Evolutionary conservation across 768 basidiomycete genomes (phyloP).

Genomic region (Mycena albidolilacea): DNA sequence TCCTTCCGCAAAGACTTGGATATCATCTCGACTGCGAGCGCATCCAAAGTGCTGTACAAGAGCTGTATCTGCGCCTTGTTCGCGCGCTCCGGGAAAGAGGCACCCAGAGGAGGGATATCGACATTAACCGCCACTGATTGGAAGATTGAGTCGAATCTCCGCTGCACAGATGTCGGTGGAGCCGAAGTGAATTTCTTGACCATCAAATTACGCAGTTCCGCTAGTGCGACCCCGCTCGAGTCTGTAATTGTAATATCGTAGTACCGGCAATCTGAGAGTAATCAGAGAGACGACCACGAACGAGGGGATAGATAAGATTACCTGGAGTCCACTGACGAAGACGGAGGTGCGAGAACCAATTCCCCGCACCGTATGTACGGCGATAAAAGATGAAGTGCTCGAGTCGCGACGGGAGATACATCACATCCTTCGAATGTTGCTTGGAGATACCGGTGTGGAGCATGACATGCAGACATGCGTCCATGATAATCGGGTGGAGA

Average conservation of each 20-base stretch:
- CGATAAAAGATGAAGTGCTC: slow-evolving; percentile 20
- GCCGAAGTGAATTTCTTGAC: background rate
- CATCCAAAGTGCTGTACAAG: slow-evolving; percentile 4
- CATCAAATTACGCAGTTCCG: slow-evolving; percentile 1
- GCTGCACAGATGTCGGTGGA: background rate
- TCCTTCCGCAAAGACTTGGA: slow-evolving; percentile 17
- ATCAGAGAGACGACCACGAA: too few relatives aligned
- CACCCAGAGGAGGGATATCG: background rate
- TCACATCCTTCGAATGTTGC: slow-evolving; percentile 2
- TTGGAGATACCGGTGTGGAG: slow-evolving; percentile 21
- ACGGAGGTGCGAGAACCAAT: slow-evolving; percentile 22
- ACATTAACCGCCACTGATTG: slow-evolving; percentile 6
- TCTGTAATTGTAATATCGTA: slow-evolving; percentile 27
- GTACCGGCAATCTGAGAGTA: background rate
- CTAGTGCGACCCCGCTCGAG: background rate
- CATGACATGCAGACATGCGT: slow-evolving; percentile 15
- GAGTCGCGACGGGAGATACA: slow-evolving; percentile 21
- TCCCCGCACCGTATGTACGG: background rate
- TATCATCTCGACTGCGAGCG: slow-evolving; percentile 10
- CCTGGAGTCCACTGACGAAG: slow-evolving; percentile 23
- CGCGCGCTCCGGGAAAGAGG: background rate
- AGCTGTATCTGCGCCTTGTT: background rate
- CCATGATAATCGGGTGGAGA: slow-evolving; percentile 12
- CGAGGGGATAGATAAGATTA: background rate
- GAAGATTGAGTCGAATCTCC: slow-evolving; percentile 18